Percentiles rank a stretch among this genome's conserved stretches.
Conservation (phyloP, 306 rosid genomes). For the Medicago ruthenica region DNA sequence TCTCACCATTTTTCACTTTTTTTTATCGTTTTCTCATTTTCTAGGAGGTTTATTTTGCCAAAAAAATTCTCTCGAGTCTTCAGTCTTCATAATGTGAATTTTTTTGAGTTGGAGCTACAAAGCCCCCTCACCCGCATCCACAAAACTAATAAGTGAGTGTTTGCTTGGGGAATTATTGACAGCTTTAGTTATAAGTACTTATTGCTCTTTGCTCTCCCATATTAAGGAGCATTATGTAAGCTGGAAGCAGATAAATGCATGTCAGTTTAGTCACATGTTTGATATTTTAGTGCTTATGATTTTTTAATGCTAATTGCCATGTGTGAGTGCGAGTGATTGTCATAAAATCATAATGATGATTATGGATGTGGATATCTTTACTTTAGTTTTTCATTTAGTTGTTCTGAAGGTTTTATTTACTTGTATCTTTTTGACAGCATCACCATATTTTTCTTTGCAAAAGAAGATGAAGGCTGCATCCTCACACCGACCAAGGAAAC, state of each 20-base stretch:
- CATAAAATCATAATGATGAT: not conserved
- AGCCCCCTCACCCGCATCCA: too few relatives aligned
- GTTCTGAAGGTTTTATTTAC: constrained; percentile 39
- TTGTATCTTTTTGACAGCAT: constrained; percentile 67
- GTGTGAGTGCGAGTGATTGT: not conserved
- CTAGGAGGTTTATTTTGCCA: too few relatives aligned
- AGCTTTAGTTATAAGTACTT: not conserved
- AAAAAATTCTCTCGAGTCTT: too few relatives aligned
- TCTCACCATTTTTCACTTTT: not conserved
- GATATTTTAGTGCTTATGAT: not conserved
- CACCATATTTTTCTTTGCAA: constrained; percentile 81
- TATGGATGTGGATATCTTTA: constrained; percentile 10
- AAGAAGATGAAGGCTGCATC: constrained; percentile 84
- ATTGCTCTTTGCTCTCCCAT: not conserved
- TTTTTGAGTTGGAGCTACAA: too few relatives aligned
- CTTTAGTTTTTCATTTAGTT: constrained; percentile 27
- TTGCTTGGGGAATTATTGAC: too few relatives aligned
- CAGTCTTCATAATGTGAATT: too few relatives aligned
- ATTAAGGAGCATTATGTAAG: constrained; percentile 13
- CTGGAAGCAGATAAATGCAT: constrained; percentile 24
- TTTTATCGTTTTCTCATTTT: too few relatives aligned
- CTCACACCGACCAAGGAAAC: constrained; percentile 69
- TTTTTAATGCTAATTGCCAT: not conserved
- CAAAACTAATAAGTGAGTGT: too few relatives aligned
- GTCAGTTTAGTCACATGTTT: constrained; percentile 27